Conservation (phyloP, 352 stramenopile genomes). For the Globisporangium orthogonon region DNA sequence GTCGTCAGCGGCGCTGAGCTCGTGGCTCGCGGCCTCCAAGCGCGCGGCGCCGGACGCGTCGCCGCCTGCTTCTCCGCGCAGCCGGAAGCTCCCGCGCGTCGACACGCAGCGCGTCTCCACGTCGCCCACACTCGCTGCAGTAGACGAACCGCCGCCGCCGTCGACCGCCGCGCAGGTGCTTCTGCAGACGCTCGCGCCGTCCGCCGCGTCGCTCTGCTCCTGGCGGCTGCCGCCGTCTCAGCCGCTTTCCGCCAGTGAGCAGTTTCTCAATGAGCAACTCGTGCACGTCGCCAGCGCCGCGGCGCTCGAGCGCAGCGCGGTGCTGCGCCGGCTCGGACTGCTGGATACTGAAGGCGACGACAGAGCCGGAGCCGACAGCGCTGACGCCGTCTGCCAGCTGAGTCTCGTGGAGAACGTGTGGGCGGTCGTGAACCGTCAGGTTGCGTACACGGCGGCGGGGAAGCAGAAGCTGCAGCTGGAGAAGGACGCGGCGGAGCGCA, state of each 20-base stretch:
- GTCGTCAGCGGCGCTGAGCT: not conserved
- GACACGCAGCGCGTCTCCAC: not conserved
- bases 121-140: not conserved
- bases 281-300: constrained; percentile 27
- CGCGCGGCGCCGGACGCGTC: not conserved
- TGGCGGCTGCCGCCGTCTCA: constrained; percentile 47
- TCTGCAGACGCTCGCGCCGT: constrained; percentile 6
- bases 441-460: constrained; percentile 3
- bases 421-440: constrained; percentile 5
- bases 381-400: constrained; percentile 10
- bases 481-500: constrained; percentile 26
- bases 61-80: not conserved
- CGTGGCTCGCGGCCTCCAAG: not conserved
- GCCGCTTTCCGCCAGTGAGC: constrained; percentile 33
- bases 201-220: constrained; percentile 7
- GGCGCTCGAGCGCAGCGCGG: constrained; percentile 3
- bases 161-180: not conserved
- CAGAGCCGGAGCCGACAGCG: not conserved
- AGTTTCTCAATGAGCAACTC: constrained; percentile 65
- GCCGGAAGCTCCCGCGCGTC: not conserved
- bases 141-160: not conserved
- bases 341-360: not conserved
- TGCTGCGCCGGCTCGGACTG: constrained; percentile 6
- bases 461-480: constrained; percentile 16
- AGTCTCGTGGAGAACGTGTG: constrained; percentile 11